Percentiles rank a stretch among this genome's conserved stretches.
These are phyloP conservation scores for Chaetomium sp. DNA, from an alignment of 2,329 filamentous ascomycete genomes.

Conservation along the genomic window DNA sequence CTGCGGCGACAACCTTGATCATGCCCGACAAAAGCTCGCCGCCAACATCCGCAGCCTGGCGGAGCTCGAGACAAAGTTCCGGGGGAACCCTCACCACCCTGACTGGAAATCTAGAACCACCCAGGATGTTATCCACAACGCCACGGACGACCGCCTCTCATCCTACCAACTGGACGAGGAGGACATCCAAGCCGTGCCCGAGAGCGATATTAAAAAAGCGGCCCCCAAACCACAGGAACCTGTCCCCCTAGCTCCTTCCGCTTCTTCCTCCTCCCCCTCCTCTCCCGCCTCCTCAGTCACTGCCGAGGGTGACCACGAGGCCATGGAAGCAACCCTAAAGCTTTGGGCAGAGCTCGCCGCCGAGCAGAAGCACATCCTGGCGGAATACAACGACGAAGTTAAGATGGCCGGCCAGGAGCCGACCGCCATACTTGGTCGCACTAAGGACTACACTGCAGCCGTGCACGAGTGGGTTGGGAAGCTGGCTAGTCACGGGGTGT, in stretches of 20 bases:
- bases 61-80: conserved; percentile 42
- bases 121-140: conserved; percentile 4
- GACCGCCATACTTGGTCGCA: conserved; percentile 45
- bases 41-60: conserved; percentile 46
- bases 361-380: conserved; percentile 20
- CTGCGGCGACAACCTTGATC: conserved; percentile 63
- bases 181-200: conserved; percentile 11
- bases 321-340: not conserved
- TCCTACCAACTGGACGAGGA: conserved; percentile 23
- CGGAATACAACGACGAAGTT: conserved; percentile 38
- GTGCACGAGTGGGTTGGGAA: conserved; percentile 70
- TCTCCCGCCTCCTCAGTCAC: too few relatives aligned
- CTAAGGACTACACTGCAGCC: conserved; percentile 69
- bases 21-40: conserved; percentile 52
- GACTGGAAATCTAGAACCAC: conserved; percentile 1
- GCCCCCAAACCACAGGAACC: too few relatives aligned
- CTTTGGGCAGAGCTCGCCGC: conserved; percentile 13
- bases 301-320: not conserved
- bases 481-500: conserved; percentile 66
- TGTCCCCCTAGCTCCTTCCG: not conserved
- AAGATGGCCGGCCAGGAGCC: conserved; percentile 43
- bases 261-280: not conserved
- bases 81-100: not conserved
- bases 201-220: not conserved
- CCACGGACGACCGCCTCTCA: conserved; percentile 7